phyloP scores from a whole-genome alignment of 768 basidiomycete genomes.

The Boletus bicolor region DNA sequence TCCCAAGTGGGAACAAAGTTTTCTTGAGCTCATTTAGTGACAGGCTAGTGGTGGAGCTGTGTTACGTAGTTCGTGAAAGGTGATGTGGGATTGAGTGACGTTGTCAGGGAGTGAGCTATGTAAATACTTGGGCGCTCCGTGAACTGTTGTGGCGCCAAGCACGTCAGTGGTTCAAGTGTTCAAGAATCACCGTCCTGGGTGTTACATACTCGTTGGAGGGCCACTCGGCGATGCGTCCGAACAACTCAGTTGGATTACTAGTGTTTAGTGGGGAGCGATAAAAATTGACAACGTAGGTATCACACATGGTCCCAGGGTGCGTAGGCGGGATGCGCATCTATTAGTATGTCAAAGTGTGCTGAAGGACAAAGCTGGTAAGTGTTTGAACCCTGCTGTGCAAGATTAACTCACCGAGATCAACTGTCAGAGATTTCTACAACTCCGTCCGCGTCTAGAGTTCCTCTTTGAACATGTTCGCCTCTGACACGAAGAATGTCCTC shows the following conservation, averaged over 20 bases:
- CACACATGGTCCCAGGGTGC: slow-evolving; percentile 2
- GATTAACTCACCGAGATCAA: slow-evolving; percentile 11
- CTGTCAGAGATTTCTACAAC: slow-evolving; percentile 53
- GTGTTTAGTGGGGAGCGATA: not conserved
- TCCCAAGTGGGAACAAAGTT: not conserved
- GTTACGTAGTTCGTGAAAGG: slow-evolving; percentile 11
- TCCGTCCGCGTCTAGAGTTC: slow-evolving; percentile 44
- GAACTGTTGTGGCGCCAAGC: not conserved
- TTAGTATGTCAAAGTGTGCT: not conserved
- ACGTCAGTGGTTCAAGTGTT: not conserved
- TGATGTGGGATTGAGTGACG: not conserved
- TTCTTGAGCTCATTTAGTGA: not conserved
- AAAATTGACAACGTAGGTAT: slow-evolving; percentile 3
- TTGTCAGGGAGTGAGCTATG: not conserved
- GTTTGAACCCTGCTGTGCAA: not conserved
- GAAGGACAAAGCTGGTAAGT: not conserved
- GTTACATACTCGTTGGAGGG: not conserved
- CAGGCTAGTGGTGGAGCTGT: slow-evolving; percentile 11
- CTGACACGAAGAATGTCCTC: slow-evolving; percentile 78
- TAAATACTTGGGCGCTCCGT: not conserved
- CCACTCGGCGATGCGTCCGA: not conserved
- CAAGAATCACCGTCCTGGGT: not conserved
- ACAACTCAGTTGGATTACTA: not conserved
- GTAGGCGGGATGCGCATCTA: not conserved
- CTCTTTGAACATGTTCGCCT: slow-evolving; percentile 70